These are phyloP conservation scores for Asparagopsis taxiformis DNA, from an alignment of 31 red algal genomes.

Conservation along the genomic window DNA sequence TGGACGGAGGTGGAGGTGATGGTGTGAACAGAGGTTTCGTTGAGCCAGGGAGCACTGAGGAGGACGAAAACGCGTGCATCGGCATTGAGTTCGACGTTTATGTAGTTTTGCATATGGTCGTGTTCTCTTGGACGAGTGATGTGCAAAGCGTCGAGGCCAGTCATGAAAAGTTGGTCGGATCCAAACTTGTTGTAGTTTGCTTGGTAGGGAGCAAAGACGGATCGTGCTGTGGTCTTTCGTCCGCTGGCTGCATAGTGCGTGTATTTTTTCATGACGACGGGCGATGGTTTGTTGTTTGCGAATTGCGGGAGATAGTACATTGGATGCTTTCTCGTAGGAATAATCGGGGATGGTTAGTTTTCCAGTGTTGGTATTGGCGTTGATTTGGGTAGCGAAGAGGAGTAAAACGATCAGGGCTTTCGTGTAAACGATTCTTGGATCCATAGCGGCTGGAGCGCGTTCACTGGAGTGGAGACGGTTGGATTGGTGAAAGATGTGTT, in stretches of 20 bases:
- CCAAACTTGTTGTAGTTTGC: slow-evolving; percentile 14
- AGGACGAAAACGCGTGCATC: slow-evolving; percentile 22
- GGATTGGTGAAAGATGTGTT: no score
- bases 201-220: slow-evolving; percentile 9
- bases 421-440: no score
- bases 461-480: no score
- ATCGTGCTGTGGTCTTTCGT: not conserved
- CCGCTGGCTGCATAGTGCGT: not conserved
- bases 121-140: not conserved
- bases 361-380: no score
- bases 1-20: not conserved
- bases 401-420: no score
- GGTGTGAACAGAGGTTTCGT: not conserved
- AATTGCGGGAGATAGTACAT: slow-evolving; percentile 6
- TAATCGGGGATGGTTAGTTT: slow-evolving; percentile 18
- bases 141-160: slow-evolving; percentile 4
- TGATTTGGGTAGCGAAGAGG: no score
- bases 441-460: no score
- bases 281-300: not conserved
- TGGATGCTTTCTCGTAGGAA: slow-evolving; percentile 14
- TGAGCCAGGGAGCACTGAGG: not conserved
- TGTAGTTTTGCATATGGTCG: not conserved
- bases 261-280: slow-evolving; percentile 27
- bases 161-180: slow-evolving; percentile 8
- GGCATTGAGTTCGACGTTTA: slow-evolving; percentile 23